Evolutionary conservation across 2,329 filamentous ascomycete genomes (phyloP), one percentile per base, ranked within the genome.

Genomic region (Neofusicoccum cordaticola): DNA sequence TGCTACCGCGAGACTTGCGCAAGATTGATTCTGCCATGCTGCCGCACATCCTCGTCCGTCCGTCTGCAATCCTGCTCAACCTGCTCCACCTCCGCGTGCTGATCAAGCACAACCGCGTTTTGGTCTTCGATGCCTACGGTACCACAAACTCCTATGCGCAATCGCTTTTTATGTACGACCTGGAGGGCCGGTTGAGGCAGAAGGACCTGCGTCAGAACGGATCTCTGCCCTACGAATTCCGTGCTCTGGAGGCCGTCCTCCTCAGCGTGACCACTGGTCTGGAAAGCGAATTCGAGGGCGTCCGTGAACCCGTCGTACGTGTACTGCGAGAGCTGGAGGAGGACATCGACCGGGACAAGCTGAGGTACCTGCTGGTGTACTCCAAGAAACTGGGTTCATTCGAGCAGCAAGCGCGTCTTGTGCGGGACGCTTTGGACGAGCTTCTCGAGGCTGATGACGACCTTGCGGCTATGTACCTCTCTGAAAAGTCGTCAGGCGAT

Each of bases 11-110:
- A 67, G 95, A 99, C 81, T 83, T 99, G 64, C 91, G 95, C 71
- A 99, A 99, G 80, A 97, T 99, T 73, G 95, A 99, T 77, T 97
- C 93, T 13, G 97, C 92, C 65, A 91, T 96, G 66, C 86, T 99
- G 22, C 95, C 95, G 8, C 93, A 97, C 73, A 98, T 99, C 65
- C 88, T 98, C 68, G 89, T 99, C 68, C 92, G 95, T 39, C 93
- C 92, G 6, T 93, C 91, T 7, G 92, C 94, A 4, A 98, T 99
- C 68, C 84, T 99, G 1, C 90, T 99, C 70, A 99, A 98, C 74
- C 85, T 99, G 11, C 86, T 98, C n/a, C 95, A 99, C 77, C 87
- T 99, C 53, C 91, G 95, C 67, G 95, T 97, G 62, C 85, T 99
- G 27, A 97, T 99, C 76, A 97, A 97, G 80, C 87, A 93, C 68